A percentile compares a stretch with the other conserved stretches of the same genome.
These are phyloP conservation scores for Neurospora sp. DNA, from an alignment of 495 filamentous ascomycete species.

Conservation along the genomic window DNA sequence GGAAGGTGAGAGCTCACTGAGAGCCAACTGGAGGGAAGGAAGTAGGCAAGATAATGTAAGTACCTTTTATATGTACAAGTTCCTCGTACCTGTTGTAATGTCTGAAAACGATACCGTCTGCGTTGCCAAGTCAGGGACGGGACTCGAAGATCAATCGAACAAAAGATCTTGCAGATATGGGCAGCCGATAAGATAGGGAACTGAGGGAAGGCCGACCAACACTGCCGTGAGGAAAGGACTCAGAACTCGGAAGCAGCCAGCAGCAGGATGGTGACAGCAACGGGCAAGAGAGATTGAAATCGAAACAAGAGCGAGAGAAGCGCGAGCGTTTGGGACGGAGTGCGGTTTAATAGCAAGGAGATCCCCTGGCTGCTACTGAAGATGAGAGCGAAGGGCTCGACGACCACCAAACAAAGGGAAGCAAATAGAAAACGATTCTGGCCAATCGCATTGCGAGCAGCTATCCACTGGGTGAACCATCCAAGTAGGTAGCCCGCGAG, in stretches of 20 bases:
- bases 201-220: not conserved
- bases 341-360: not conserved
- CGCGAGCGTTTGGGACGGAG: not conserved
- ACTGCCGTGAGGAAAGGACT: not conserved
- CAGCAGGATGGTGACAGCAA: not conserved
- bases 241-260: not conserved
- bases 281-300: not conserved
- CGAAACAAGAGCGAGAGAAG: not conserved
- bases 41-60: not conserved
- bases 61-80: not conserved
- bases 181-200: not conserved
- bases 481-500: not conserved
- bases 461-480: not conserved
- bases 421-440: not conserved
- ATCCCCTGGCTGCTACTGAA: not conserved
- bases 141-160: not conserved
- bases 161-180: not conserved
- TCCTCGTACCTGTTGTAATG: not conserved
- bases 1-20: not conserved
- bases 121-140: not conserved
- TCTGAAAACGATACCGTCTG: not conserved
- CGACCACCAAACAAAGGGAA: conserved; percentile 3
- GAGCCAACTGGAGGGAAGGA: not conserved
- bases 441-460: not conserved
- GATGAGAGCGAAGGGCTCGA: not conserved